Conservation (phyloP, 805 yeast species). For the Yarrowia osloensis region DNA sequence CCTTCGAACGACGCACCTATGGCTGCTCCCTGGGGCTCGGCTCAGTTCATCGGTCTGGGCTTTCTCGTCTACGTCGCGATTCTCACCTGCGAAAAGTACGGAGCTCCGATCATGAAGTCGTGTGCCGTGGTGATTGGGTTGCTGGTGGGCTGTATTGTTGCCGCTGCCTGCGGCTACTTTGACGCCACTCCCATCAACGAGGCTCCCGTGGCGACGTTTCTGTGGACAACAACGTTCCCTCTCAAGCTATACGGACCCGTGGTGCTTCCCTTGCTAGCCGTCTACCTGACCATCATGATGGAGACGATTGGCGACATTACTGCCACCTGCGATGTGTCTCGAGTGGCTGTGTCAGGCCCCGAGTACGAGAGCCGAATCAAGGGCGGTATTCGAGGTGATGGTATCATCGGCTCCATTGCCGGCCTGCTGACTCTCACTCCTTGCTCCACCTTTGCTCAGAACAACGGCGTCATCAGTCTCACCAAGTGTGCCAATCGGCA, state of each 20-base stretch:
- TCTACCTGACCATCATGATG: constrained; percentile 80
- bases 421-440: constrained; percentile 86
- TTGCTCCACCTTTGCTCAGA: constrained; percentile 89
- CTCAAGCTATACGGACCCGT: constrained; percentile 79
- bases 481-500: constrained; percentile 88
- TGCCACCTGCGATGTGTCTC: constrained; percentile 89
- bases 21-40: constrained; percentile 77
- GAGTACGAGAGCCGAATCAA: constrained; percentile 81
- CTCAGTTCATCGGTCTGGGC: constrained; percentile 83
- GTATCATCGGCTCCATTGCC: constrained; percentile 73
- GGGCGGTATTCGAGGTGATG: constrained; percentile 92
- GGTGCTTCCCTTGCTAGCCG: constrained; percentile 81
- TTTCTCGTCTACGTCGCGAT: constrained; percentile 77
- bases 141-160: constrained; percentile 86
- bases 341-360: constrained; percentile 80
- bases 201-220: constrained; percentile 81
- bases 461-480: constrained; percentile 90
- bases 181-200: constrained; percentile 54
- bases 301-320: constrained; percentile 95
- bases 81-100: constrained; percentile 78
- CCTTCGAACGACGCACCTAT: constrained; percentile 56
- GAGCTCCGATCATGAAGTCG: constrained; percentile 91
- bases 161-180: constrained; percentile 87
- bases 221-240: constrained; percentile 86
- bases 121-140: constrained; percentile 89